Conservation (phyloP, 2,329 filamentous ascomycete species). For the Dothistroma pini region DNA sequence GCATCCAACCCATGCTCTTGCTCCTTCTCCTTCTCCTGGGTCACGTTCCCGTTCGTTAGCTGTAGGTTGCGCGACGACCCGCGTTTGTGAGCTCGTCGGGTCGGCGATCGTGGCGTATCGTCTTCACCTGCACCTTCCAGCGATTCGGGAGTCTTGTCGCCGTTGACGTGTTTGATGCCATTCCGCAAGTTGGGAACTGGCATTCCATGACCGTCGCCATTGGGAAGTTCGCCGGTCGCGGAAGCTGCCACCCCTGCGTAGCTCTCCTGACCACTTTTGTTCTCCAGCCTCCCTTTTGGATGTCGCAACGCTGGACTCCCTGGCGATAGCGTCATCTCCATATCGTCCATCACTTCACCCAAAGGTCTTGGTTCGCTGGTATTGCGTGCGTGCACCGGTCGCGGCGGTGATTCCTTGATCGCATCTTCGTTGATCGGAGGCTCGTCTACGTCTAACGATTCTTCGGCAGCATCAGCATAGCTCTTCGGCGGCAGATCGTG, state of each 20-base stretch:
- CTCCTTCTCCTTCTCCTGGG: constrained; percentile 11
- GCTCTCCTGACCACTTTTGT: constrained; percentile 18
- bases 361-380: constrained; percentile 33
- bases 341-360: constrained; percentile 36
- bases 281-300: constrained; percentile 28
- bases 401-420: constrained; percentile 37
- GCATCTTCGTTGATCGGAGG: constrained; percentile 21
- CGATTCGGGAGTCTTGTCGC: constrained; percentile 20
- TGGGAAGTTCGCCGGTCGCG: constrained; percentile 14
- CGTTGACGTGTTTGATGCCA: constrained; percentile 11
- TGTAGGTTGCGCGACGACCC: constrained; percentile 23
- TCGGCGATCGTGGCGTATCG: constrained; percentile 28
- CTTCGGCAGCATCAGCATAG: constrained; percentile 41
- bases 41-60: constrained; percentile 17
- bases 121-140: constrained; percentile 31
- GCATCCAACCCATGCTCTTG: constrained; percentile 14
- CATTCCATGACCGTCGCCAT: constrained; percentile 21
- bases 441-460: constrained; percentile 23
- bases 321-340: constrained; percentile 27
- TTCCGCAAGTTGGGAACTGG: constrained; percentile 11
- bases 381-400: constrained; percentile 22
- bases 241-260: constrained; percentile 24
- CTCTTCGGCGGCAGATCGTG: constrained; percentile 42
- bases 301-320: constrained; percentile 31
- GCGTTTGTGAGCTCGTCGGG: constrained; percentile 30